These are phyloP conservation scores for Myxozyma monticola DNA, from an alignment of 805 yeast species.

Conservation along the genomic window DNA sequence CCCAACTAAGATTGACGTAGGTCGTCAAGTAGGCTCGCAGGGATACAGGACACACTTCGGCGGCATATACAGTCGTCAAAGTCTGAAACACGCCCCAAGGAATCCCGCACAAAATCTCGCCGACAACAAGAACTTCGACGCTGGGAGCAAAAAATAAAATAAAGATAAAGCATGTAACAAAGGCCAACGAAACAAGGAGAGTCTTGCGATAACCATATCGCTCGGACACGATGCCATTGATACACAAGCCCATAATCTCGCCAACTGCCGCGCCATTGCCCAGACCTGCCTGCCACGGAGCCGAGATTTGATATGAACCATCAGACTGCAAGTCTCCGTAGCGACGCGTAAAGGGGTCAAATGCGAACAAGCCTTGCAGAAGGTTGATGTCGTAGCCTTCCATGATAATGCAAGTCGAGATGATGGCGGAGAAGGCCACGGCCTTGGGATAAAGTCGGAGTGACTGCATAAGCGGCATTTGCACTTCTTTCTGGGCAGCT, in stretches of 20 bases:
- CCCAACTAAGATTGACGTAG: constrained; percentile 54
- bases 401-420: constrained; percentile 49
- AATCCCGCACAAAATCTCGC: constrained; percentile 43
- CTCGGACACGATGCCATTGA: constrained; percentile 49
- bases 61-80: constrained; percentile 53
- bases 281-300: constrained; percentile 36
- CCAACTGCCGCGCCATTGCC: constrained; percentile 42
- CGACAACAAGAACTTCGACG: constrained; percentile 42
- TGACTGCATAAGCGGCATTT: too few relatives aligned
- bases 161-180: constrained; percentile 46
- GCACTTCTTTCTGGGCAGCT: too few relatives aligned
- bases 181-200: constrained; percentile 40
- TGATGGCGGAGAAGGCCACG: constrained; percentile 48
- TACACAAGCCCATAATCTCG: constrained; percentile 48
- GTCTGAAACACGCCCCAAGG: constrained; percentile 59
- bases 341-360: constrained; percentile 15
- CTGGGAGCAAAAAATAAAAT: constrained; percentile 50
- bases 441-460: constrained; percentile 52
- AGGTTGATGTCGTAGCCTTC: constrained; percentile 51
- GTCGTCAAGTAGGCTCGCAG: constrained; percentile 54
- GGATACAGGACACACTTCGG: constrained; percentile 56
- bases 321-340: constrained; percentile 19
- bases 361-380: constrained; percentile 45
- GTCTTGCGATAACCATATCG: constrained; percentile 50
- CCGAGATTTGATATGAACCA: constrained; percentile 25